Base-by-base conservation (phyloP, 1,284 basidiomycete species). In the Veloboletus limbatus region DNA sequence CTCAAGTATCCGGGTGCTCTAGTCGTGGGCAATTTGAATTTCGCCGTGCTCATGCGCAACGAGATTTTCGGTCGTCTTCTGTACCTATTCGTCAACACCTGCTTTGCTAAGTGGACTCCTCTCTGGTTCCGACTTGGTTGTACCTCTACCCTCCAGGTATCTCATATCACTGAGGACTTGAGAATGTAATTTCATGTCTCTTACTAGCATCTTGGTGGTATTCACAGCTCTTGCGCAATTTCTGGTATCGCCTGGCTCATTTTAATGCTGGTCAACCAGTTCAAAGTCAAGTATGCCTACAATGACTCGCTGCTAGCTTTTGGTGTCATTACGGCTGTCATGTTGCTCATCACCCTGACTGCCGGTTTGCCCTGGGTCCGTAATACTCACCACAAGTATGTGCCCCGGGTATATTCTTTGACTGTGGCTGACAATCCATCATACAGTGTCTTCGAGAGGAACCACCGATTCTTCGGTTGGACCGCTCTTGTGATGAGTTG, bases 401-500 rank as follows among this genome's bases (percentile, higher is more conserved):
- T 67, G 11, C 33, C 20, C 20, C 20, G 36, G 6, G 16, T 2
- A 26, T 20, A 8, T 38, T 28, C 13, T 7, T 41, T 31, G 6
- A 11, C 6, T 10, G 14, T 45, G 8, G 20, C 40, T 55, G 24
- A 60, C 42, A 31, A n/a, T 18, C 39, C 16, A n/a, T 22, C 41
- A 14, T 47, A 5, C 49, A 85, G 82, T 59, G 74, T 84, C 21
- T 87, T 87, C 56, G 86, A 88, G 61, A 76, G 82, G 39, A 78
- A 84, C 51, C 85, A 88, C 63, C 80, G 87, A 20, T 88, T 88
- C 63, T 73, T 82, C 43, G 87, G 86, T 31, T 89, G 87, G 86
- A 68, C 76, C 20, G 74, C 76, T 28, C 69, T 88, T 16, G 60
- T 79, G 50, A 71, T 75, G 53, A 85, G 79, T 25, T 85, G 81